Conservation (phyloP, 2,329 filamentous ascomycete species). For the Raffaelea deltoideospora region DNA sequence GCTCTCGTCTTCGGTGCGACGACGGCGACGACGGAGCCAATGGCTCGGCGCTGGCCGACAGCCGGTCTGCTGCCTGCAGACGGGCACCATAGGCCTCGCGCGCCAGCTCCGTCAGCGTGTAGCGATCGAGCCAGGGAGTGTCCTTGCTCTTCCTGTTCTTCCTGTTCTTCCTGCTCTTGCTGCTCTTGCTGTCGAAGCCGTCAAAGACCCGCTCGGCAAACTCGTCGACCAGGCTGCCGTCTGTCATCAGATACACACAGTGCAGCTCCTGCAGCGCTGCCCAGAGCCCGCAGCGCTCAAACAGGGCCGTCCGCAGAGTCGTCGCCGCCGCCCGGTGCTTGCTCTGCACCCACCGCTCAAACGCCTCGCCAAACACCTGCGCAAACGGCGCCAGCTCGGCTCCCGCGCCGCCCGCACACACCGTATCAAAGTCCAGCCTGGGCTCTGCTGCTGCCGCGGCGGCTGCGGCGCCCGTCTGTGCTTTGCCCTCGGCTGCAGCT, state of each 20-base stretch:
- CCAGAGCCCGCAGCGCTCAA: slow-evolving; percentile 53
- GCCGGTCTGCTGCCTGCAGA: slow-evolving; percentile 34
- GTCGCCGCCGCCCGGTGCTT: slow-evolving; percentile 57
- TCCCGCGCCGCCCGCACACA: slow-evolving; percentile 27
- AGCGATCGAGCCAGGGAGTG: slow-evolving; percentile 85
- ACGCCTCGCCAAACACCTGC: slow-evolving; percentile 55
- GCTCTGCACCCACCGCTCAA: slow-evolving; percentile 62
- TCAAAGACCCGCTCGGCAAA: slow-evolving; percentile 60
- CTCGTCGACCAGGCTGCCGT: slow-evolving; percentile 51
- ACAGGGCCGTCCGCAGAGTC: slow-evolving; percentile 50
- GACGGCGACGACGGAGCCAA: neutral
- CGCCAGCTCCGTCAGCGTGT: slow-evolving; percentile 62
- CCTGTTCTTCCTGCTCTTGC: slow-evolving; percentile 14
- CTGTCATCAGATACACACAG: slow-evolving; percentile 59
- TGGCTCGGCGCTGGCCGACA: slow-evolving; percentile 1
- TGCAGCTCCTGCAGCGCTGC: slow-evolving; percentile 51
- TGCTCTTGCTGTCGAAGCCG: slow-evolving; percentile 48
- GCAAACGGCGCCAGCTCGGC: slow-evolving; percentile 50
- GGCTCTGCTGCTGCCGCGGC: slow-evolving; percentile 20
- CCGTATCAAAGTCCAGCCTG: slow-evolving; percentile 38
- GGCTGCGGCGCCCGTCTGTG: slow-evolving; percentile 17
- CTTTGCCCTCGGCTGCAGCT: too few relatives aligned
- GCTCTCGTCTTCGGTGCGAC: neutral
- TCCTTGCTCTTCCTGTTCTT: neutral
- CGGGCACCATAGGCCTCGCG: slow-evolving; percentile 52